A percentile compares a stretch with the other conserved stretches of the same genome.
phyloP scores from a whole-genome alignment of 2,329 filamentous ascomycete genomes.

The Niveomyces coronatus region DNA sequence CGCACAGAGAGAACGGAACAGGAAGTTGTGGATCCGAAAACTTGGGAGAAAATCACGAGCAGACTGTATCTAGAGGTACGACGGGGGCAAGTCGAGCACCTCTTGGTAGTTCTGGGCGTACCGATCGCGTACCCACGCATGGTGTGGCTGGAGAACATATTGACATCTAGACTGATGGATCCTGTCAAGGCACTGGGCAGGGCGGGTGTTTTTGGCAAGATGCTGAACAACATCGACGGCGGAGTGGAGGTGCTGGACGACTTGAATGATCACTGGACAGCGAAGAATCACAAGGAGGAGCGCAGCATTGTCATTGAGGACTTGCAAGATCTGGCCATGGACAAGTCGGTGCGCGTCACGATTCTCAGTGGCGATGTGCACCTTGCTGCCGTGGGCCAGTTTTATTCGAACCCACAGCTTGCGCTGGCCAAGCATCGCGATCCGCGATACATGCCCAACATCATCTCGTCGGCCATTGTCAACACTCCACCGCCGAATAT shows the following conservation, averaged over 20 bases:
- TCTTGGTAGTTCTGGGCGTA: constrained; percentile 79
- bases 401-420: constrained; percentile 84
- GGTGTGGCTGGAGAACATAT: constrained; percentile 62
- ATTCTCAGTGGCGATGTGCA: constrained; percentile 93
- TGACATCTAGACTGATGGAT: constrained; percentile 79
- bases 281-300: constrained; percentile 87
- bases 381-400: constrained; percentile 83
- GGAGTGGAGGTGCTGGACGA: constrained; percentile 88
- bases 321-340: constrained; percentile 83
- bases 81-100: constrained; percentile 76
- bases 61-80: constrained; percentile 73
- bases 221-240: constrained; percentile 84
- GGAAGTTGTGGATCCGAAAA: constrained; percentile 68
- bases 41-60: constrained; percentile 80
- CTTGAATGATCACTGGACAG: constrained; percentile 94
- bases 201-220: constrained; percentile 65
- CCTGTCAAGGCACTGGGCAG: constrained; percentile 83
- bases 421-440: constrained; percentile 76
- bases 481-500: constrained; percentile 83
- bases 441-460: constrained; percentile 92
- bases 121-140: constrained; percentile 70
- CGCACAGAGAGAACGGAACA: constrained; percentile 82
- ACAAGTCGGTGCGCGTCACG: constrained; percentile 84
- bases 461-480: constrained; percentile 88
- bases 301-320: constrained; percentile 80